Percentiles rank a stretch among this genome's conserved stretches.
phyloP scores from a whole-genome alignment of 1,284 basidiomycete genomes.

The Pyrrhoderma noxium region DNA sequence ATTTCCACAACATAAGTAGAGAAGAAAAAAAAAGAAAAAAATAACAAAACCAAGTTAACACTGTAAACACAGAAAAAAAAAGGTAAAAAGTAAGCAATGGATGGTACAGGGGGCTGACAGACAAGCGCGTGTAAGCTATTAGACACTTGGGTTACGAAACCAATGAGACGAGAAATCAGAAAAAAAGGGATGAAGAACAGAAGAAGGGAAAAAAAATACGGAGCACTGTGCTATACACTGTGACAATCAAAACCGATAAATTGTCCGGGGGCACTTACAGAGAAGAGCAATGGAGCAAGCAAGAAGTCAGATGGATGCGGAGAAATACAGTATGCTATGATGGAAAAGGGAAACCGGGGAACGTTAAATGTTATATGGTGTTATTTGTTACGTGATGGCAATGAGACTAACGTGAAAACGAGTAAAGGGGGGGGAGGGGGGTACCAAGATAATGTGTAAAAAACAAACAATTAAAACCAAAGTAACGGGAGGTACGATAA shows the following conservation, averaged over 20 bases:
- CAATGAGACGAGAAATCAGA: conserved; percentile 11
- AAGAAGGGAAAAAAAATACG: not conserved
- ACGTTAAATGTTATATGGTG: too few relatives aligned
- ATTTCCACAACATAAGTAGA: conserved; percentile 16
- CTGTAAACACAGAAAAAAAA: conserved; percentile 8
- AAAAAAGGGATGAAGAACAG: conserved; percentile 1
- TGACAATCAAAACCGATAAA: conserved; percentile 14
- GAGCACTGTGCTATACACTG: conserved; percentile 17
- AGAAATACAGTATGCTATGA: conserved; percentile 18
- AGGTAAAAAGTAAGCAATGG: not conserved
- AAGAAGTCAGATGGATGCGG: conserved; percentile 13
- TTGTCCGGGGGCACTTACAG: too few relatives aligned
- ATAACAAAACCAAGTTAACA: not conserved
- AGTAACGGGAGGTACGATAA: conserved; percentile 12
- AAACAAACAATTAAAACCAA: conserved; percentile 16
- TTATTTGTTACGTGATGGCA: conserved; percentile 7
- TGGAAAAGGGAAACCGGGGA: not conserved
- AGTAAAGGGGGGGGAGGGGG: not conserved
- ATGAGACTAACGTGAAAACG: conserved; percentile 16
- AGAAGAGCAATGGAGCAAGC: not conserved
- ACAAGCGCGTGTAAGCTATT: conserved; percentile 16
- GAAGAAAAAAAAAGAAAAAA: conserved; percentile 1
- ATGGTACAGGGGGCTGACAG: conserved; percentile 14
- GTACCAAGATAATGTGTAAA: conserved; percentile 6
- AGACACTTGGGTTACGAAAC: conserved; percentile 15